phyloP scores from a whole-genome alignment of 2,329 filamentous ascomycete species.

The Gaeumannomyces sp. region DNA sequence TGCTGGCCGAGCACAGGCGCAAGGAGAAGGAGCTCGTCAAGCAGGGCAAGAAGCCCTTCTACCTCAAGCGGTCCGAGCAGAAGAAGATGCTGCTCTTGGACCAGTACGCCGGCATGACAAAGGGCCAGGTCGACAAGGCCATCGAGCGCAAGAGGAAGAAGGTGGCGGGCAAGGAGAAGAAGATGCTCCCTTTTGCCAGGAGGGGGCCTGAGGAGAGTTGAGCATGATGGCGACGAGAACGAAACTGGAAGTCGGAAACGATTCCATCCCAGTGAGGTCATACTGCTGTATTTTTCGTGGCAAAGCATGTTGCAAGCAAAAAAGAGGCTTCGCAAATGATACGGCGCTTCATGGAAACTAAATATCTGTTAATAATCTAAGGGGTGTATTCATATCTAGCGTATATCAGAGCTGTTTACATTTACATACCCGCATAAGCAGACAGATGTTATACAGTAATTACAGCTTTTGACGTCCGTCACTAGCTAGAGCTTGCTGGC shows the following conservation, averaged over 20 bases:
- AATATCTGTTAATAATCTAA: no score
- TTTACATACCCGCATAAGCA: not conserved
- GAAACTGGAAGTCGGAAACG: no score
- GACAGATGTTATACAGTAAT: not conserved
- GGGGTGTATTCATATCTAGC: conserved; percentile 5
- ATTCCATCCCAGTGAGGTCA: no score
- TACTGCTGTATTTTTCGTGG: no score
- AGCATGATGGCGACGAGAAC: conserved; percentile 16
- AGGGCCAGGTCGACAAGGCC: conserved; percentile 73
- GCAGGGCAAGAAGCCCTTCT: conserved; percentile 89
- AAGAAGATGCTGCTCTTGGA: conserved; percentile 79
- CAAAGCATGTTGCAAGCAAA: no score
- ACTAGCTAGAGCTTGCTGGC: not conserved
- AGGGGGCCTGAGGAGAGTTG: conserved; percentile 27
- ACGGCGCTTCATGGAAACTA: no score
- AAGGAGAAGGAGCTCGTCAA: conserved; percentile 79
- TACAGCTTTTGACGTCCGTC: no score
- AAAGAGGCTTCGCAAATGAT: no score
- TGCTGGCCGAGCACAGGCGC: conserved; percentile 70
- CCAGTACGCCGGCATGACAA: conserved; percentile 76
- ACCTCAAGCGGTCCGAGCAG: conserved; percentile 85
- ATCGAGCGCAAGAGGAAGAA: conserved; percentile 90
- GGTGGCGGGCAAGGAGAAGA: conserved; percentile 78
- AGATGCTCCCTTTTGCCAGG: conserved; percentile 55
- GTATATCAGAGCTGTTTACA: conserved; percentile 10